Evolutionary conservation across 176 grass and related monocot genomes (phyloP), one percentile per base, ranked within the genome.

Genomic region (Rhipidocladum racemiflorum): DNA sequence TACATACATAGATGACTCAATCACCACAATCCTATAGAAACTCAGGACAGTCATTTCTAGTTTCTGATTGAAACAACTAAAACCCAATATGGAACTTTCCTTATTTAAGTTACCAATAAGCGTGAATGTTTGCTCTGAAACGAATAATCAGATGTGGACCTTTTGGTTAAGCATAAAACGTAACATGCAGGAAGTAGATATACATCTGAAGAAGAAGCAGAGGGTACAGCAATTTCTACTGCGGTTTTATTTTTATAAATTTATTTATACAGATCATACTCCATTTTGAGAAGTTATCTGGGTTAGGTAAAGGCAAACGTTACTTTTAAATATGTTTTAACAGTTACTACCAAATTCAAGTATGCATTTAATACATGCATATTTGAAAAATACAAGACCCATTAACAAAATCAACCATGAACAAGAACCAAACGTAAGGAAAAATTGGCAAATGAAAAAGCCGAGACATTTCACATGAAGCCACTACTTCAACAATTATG

Each of bases 331-430:
- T 65, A 29, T 23, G 48, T 46, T 30, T 27, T 81, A 45, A 28
- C 11, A 36, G 65, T 54, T 68, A 65, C 75, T 34, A 49, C 20
- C 21, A 3, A 20, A 16, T 23, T 59, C 36, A 44, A 60, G 34
- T 71, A 60, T 70, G 51, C 44, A 70, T 17, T 62, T 61, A 32
- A 30, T 72, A 43, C 48, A 35, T 50, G 28, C 29, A 66, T 50
- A 84, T 84, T 23, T 1, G 32, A 54, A 42, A 78, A 65, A 32
- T 32, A 30, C 35, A 48, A 23, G 8, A 60, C 16, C 38, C 9
- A 16, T 85, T 27, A 61, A 78, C 27, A 28, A 46, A 83, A 83
- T 10, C 10, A 24, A 76, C 28, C 83, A 61, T 69, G 51, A 78
- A 14, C 11, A 9, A 43, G n/a, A 60, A 17, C 3, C 29, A 71